phyloP scores from a whole-genome alignment of 2,329 filamentous ascomycete species.

The Escovopsis sp. region DNA sequence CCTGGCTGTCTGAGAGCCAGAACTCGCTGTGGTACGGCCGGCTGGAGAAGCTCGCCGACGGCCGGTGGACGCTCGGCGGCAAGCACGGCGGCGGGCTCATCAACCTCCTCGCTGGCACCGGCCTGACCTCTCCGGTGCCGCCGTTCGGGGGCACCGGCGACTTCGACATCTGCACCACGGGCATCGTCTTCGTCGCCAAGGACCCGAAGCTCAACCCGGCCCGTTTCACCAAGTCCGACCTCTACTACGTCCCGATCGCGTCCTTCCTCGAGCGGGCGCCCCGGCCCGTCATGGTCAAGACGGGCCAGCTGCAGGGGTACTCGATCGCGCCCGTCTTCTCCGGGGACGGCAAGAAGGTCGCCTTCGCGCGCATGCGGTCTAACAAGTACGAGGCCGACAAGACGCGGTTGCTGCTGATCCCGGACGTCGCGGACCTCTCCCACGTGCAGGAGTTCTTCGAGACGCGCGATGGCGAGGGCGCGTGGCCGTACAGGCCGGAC shows the following conservation, averaged over 20 bases:
- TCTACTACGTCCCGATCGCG: constrained; percentile 55
- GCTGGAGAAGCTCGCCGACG: constrained; percentile 29
- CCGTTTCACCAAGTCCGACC: constrained; percentile 64
- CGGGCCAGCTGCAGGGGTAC: constrained; percentile 47
- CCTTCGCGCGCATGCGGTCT: constrained; percentile 64
- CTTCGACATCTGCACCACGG: constrained; percentile 55
- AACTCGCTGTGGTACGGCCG: constrained; percentile 61
- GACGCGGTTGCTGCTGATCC: constrained; percentile 48
- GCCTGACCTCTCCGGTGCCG: constrained; percentile 51
- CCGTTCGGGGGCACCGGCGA: constrained; percentile 70
- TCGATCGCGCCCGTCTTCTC: constrained; percentile 57
- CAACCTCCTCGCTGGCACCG: constrained; percentile 48
- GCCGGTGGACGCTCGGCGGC: constrained; percentile 25
- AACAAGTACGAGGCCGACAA: constrained; percentile 67
- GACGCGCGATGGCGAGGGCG: constrained; percentile 45
- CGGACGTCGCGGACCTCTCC: constrained; percentile 40
- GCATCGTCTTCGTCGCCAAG: constrained; percentile 60
- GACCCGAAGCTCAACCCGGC: constrained; percentile 57
- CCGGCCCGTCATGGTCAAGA: constrained; percentile 34
- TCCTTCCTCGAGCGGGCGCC: constrained; percentile 42
- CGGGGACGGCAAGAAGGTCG: constrained; percentile 51
- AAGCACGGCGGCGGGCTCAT: constrained; percentile 27
- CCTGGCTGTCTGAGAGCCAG: constrained; percentile 53
- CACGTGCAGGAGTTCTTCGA: constrained; percentile 48
- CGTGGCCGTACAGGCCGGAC: constrained; percentile 45